These are phyloP conservation scores for Diaporthe batatas DNA, from an alignment of 2,329 filamentous ascomycete genomes.

Conservation along the genomic window DNA sequence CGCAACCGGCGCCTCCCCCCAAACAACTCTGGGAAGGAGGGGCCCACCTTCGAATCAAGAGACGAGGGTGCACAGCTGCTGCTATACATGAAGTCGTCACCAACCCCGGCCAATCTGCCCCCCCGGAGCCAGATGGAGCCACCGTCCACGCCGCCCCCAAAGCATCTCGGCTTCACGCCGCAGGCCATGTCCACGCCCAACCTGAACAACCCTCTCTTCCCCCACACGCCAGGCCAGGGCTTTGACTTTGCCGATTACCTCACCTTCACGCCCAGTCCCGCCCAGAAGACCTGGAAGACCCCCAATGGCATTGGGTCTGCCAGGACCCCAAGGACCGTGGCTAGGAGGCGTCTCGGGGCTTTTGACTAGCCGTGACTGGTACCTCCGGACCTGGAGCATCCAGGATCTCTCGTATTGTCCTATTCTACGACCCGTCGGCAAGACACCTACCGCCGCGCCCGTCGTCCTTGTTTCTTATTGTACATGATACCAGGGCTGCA, in stretches of 20 bases:
- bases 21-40: slow-evolving; percentile 60
- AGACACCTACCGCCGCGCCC: not conserved
- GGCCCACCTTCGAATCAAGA: slow-evolving; percentile 60
- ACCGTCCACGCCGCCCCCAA: slow-evolving; percentile 82
- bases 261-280: slow-evolving; percentile 96
- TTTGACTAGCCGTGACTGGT: slow-evolving; percentile 73
- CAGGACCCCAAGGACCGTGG: slow-evolving; percentile 73
- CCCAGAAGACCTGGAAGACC: slow-evolving; percentile 90
- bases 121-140: slow-evolving; percentile 72
- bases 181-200: slow-evolving; percentile 92
- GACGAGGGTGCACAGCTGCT: slow-evolving; percentile 87
- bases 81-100: slow-evolving; percentile 90
- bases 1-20: slow-evolving; percentile 64
- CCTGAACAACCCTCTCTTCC: slow-evolving; percentile 73
- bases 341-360: slow-evolving; percentile 78
- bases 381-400: not conserved
- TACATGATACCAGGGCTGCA: slow-evolving; percentile 42
- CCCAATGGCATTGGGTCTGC: slow-evolving; percentile 68
- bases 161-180: slow-evolving; percentile 78
- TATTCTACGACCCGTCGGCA: slow-evolving; percentile 19
- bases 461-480: slow-evolving; percentile 35
- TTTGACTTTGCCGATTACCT: slow-evolving; percentile 98
- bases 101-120: slow-evolving; percentile 79
- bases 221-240: slow-evolving; percentile 82
- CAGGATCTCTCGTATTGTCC: slow-evolving; percentile 2